A percentile compares a stretch with the other conserved stretches of the same genome.
Evolutionary conservation across 2,329 filamentous ascomycete species (phyloP).

Genomic region (Shiraia sp.): DNA sequence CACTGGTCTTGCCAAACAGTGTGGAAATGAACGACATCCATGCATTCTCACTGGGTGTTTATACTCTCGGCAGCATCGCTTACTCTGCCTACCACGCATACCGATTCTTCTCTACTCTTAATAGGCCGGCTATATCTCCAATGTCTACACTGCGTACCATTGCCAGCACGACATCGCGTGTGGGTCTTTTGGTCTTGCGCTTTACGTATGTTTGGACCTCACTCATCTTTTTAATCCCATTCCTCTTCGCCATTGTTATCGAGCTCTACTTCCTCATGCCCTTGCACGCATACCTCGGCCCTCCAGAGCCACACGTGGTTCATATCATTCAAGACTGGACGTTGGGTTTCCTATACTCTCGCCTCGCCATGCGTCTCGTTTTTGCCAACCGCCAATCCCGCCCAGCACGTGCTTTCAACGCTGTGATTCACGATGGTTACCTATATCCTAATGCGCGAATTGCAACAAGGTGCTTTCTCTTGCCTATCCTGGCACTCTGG

Average conservation of each 20-base stretch:
- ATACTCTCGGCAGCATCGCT: conserved; percentile 70
- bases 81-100: conserved; percentile 59
- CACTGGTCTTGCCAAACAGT: conserved; percentile 67
- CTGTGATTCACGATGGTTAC: conserved; percentile 71
- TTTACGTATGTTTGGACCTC: conserved; percentile 76
- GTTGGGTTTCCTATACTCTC: conserved; percentile 85
- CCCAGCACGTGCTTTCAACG: conserved; percentile 72
- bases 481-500: conserved; percentile 71
- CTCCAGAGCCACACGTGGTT: conserved; percentile 67
- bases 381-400: conserved; percentile 70
- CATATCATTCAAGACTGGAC: conserved; percentile 94
- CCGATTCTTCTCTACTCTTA: conserved; percentile 48
- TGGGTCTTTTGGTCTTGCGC: conserved; percentile 46
- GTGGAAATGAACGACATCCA: conserved; percentile 88
- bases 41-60: conserved; percentile 89
- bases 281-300: conserved; percentile 70
- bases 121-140: conserved; percentile 30
- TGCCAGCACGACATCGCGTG: conserved; percentile 29
- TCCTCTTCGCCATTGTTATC: conserved; percentile 76
- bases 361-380: conserved; percentile 73
- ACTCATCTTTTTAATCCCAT: conserved; percentile 77
- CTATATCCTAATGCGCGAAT: conserved; percentile 76
- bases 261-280: conserved; percentile 91
- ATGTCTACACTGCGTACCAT: conserved; percentile 34
- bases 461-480: conserved; percentile 82